Percentiles rank a stretch among this genome's conserved stretches.
Evolutionary conservation across 108 stramenopile genomes (phyloP).

Genomic region (Skeletonema costatum): DNA sequence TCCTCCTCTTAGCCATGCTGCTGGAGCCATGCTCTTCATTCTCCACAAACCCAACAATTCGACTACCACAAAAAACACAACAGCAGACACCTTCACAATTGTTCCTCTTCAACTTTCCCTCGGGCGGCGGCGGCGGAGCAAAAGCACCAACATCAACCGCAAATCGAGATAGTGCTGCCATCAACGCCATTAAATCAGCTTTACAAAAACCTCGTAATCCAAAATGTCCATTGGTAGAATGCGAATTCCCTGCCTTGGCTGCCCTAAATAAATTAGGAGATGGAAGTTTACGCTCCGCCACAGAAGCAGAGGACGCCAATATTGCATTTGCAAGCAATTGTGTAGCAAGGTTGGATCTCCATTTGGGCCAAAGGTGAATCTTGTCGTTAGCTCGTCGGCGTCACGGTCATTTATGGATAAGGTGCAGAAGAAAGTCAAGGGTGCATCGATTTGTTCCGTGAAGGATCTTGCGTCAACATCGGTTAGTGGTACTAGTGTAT

Average conservation of each 20-base stretch:
- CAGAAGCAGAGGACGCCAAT: conserved; percentile 72
- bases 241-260: conserved; percentile 71
- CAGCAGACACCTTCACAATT: too few relatives aligned
- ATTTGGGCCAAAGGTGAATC: conserved; percentile 56
- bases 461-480: conserved; percentile 20
- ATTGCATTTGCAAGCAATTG: conserved; percentile 58
- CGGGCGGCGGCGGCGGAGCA: not conserved
- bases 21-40: too few relatives aligned
- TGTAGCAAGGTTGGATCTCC: conserved; percentile 28
- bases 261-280: conserved; percentile 78
- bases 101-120: too few relatives aligned
- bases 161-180: conserved; percentile 58
- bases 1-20: too few relatives aligned
- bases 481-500: conserved; percentile 43
- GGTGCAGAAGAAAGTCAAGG: conserved; percentile 43
- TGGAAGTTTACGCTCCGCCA: conserved; percentile 64
- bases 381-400: conserved; percentile 55
- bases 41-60: too few relatives aligned
- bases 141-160: conserved; percentile 21
- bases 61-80: too few relatives aligned
- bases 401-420: conserved; percentile 45
- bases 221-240: conserved; percentile 63
- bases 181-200: conserved; percentile 56
- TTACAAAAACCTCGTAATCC: conserved; percentile 49
- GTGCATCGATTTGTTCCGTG: conserved; percentile 23